A percentile compares a stretch with the other conserved stretches of the same genome.
Conservation (phyloP, 495 filamentous ascomycete species). For the Lasiosphaeria hispida region DNA sequence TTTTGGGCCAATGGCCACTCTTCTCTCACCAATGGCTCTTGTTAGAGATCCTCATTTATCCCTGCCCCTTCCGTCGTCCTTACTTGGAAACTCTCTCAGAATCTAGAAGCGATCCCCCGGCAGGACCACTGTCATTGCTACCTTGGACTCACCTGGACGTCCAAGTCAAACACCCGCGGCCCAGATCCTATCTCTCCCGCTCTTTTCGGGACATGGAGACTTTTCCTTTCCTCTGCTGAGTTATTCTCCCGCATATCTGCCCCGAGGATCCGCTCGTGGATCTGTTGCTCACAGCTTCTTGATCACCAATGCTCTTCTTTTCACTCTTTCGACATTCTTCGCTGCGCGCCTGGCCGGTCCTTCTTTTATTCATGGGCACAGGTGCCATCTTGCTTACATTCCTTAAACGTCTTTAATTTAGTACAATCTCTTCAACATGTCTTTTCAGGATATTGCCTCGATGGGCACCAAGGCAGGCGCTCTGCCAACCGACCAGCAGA, state of each 20-base stretch:
- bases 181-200: background rate
- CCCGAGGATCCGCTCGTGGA: background rate
- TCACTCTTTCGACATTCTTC: background rate
- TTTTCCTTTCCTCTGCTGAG: background rate
- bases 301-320: background rate
- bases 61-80: slow-evolving; percentile 4
- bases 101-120: background rate
- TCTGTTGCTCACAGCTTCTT: background rate
- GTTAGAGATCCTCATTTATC: slow-evolving; percentile 19
- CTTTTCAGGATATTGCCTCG: background rate
- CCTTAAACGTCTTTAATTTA: background rate
- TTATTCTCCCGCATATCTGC: background rate
- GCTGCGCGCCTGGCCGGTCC: background rate
- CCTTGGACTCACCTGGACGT: background rate
- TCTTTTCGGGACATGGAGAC: background rate
- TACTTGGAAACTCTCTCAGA: background rate
- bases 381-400: background rate
- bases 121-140: background rate
- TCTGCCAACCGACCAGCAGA: background rate
- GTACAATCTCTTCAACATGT: background rate
- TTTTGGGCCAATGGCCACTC: background rate
- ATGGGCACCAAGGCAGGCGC: background rate
- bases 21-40: background rate
- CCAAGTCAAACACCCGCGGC: too few species aligned
- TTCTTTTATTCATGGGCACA: background rate